These are phyloP conservation scores for Capsicum rhomboideum DNA, from an alignment of 257 asterid species.

Conservation along the genomic window DNA sequence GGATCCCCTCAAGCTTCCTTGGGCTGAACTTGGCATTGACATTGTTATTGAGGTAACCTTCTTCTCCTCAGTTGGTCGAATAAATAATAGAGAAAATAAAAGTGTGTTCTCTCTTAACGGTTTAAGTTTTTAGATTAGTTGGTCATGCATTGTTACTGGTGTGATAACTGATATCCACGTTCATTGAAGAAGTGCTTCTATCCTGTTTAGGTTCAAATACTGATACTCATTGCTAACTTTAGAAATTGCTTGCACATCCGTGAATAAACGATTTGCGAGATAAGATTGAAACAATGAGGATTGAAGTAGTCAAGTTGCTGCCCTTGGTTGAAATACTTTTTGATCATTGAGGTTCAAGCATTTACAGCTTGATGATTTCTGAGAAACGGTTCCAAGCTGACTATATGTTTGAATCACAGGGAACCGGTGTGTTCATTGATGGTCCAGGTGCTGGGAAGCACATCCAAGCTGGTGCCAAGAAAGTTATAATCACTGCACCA, in stretches of 20 bases:
- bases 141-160: background rate
- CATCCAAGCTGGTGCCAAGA: constrained; percentile 96
- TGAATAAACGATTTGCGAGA: background rate
- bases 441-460: constrained; percentile 99
- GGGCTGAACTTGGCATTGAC: constrained; percentile 93
- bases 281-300: background rate
- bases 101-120: background rate
- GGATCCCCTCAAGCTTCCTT: constrained; percentile 91
- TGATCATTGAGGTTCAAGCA: background rate
- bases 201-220: background rate
- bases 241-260: background rate
- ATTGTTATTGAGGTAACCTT: constrained; percentile 72
- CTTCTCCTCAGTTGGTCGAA: background rate
- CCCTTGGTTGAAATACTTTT: background rate
- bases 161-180: background rate
- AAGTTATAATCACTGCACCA: constrained; percentile 92
- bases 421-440: constrained; percentile 91
- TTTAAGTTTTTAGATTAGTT: background rate
- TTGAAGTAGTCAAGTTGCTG: background rate
- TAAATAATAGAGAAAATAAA: background rate
- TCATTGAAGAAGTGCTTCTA: background rate
- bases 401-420: constrained; percentile 29
- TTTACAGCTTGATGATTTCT: background rate
- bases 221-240: background rate
- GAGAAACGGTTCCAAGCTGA: background rate